A percentile compares a stretch with the other conserved stretches of the same genome.
Conservation (phyloP, 805 yeast genomes). For the Babjeviella inositovora region DNA sequence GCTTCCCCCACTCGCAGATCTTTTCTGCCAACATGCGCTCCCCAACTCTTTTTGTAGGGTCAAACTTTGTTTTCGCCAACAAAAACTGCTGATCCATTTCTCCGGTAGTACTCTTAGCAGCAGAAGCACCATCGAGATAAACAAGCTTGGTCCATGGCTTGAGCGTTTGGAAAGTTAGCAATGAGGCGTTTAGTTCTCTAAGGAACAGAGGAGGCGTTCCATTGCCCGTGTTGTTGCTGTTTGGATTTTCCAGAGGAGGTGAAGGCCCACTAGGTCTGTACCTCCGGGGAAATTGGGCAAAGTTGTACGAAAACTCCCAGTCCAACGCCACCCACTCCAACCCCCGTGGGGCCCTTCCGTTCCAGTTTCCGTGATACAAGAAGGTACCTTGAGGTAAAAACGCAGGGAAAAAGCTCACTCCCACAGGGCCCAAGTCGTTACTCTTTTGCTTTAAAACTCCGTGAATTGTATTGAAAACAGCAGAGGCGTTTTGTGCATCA, state of each 20-base stretch:
- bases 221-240: not conserved
- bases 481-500: slow-evolving; percentile 30
- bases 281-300: slow-evolving; percentile 14
- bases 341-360: slow-evolving; percentile 21
- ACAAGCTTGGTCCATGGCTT: slow-evolving; percentile 31
- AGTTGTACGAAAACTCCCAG: slow-evolving; percentile 39
- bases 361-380: slow-evolving; percentile 32
- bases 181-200: slow-evolving; percentile 7
- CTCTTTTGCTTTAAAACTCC: slow-evolving; percentile 35
- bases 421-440: slow-evolving; percentile 34
- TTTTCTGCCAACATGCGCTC: slow-evolving; percentile 29
- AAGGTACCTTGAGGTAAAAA: slow-evolving; percentile 41
- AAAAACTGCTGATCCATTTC: slow-evolving; percentile 45
- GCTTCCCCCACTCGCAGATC: slow-evolving; percentile 39
- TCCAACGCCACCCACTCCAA: slow-evolving; percentile 56
- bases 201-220: slow-evolving; percentile 2
- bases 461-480: slow-evolving; percentile 36
- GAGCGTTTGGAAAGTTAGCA: slow-evolving; percentile 29
- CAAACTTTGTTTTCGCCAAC: slow-evolving; percentile 15
- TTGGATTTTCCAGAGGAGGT: too few species aligned
- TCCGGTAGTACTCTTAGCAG: slow-evolving; percentile 39
- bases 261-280: too few species aligned
- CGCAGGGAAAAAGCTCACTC: slow-evolving; percentile 45
- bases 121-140: slow-evolving; percentile 53
- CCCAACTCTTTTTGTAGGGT: slow-evolving; percentile 5